Evolutionary conservation across 1,139 yeast species (phyloP), one percentile per base, ranked within the genome.

Genomic region (Debaryomyces singareniensis): DNA sequence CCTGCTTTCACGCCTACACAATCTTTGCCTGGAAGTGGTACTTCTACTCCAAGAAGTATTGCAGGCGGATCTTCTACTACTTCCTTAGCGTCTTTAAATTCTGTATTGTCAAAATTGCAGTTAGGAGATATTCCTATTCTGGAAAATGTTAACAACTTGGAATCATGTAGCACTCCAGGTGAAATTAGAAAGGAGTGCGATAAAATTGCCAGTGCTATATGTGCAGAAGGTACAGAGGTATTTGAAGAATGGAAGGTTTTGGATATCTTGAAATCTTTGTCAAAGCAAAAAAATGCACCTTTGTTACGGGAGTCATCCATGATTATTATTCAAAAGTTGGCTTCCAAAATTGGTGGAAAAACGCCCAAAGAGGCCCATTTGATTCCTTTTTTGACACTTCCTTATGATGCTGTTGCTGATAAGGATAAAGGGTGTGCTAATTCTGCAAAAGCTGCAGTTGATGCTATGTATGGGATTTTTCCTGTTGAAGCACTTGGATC

Each of bases 381-480:
- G 35, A 55, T 78, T 27, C 77, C 73, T 34, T 71, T 71, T 34
- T 71, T 75, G 41, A 64, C 62, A 15, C 59, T 61, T 37, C 82
- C 73, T 34, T 76, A 68, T 53, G 95, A 77, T 54, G 68, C 66
- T 38, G 65, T 76, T 35, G 77, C 91, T 30, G 97, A 91, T 49
- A 91, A 91, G 59, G 97, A 89, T 46, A 79, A 75, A 51, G 74
- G 79, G 33, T 94, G 89, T 27, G 77, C 78, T 49, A 78, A 94
- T 51, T 81, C 95, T 26, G 95, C 95, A 13, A 81, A 73, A 53
- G 60, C 72, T 34, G 75, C 89, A 15, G 58, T 75, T 27, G 91
- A 82, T 47, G 55, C 85, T 16, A 59, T 89, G 29, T 72, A 76
- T 45, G 80, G 78, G 5, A 61, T 75, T 38, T 82, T 72, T 61